Conservation (phyloP, 1,284 basidiomycete genomes). For the Leccinum subfulvum region DNA sequence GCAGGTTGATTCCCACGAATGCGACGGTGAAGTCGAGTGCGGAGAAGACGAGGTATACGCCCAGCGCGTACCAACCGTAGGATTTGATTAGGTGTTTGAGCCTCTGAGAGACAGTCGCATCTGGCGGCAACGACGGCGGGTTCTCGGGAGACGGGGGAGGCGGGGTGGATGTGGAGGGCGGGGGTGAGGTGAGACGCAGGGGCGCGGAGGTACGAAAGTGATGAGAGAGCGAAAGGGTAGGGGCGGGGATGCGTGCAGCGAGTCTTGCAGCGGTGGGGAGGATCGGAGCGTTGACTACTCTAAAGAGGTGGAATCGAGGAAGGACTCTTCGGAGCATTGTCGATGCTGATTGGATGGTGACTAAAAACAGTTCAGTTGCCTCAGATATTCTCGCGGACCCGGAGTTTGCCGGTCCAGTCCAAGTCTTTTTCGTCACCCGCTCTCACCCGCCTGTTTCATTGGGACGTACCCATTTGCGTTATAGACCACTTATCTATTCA, state of each 20-base stretch:
- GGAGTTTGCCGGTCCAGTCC: neutral
- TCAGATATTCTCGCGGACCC: neutral
- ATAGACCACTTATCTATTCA: neutral
- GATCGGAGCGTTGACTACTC: constrained; percentile 38
- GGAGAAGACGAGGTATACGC: constrained; percentile 76
- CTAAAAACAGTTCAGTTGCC: neutral
- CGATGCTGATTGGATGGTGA: neutral
- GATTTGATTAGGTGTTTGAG: constrained; percentile 86
- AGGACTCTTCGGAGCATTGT: constrained; percentile 27
- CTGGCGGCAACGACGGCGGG: constrained; percentile 5
- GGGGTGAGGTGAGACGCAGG: constrained; percentile 33
- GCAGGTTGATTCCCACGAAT: constrained; percentile 81
- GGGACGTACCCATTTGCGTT: neutral
- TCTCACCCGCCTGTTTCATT: neutral
- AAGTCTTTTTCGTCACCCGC: neutral
- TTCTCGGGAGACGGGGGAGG: neutral
- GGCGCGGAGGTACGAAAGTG: constrained; percentile 51
- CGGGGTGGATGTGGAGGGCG: constrained; percentile 34
- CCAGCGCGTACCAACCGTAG: constrained; percentile 92
- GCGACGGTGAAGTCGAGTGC: constrained; percentile 79
- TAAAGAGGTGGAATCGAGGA: constrained; percentile 32
- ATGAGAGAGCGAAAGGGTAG: constrained; percentile 36
- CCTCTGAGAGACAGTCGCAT: constrained; percentile 64
- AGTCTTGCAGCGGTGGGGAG: constrained; percentile 41
- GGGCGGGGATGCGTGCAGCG: constrained; percentile 16